Conservation (phyloP, 1,284 basidiomycete genomes). For the Ustilago xerochloae region DNA sequence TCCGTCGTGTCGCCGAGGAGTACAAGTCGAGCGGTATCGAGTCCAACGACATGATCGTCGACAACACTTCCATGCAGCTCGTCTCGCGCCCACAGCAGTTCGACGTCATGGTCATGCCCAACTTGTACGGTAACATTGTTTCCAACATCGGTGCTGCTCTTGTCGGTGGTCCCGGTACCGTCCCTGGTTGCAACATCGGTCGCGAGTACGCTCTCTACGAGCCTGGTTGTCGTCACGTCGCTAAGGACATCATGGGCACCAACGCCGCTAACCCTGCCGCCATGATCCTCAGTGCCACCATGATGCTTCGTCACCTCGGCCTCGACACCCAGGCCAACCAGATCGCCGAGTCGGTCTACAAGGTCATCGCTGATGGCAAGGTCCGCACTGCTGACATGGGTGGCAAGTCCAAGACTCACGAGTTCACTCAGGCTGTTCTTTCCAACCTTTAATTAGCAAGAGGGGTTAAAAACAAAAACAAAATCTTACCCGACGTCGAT, state of each 20-base stretch:
- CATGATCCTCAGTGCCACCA: conserved; percentile 96
- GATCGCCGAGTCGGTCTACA: conserved; percentile 92
- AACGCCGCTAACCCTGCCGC: conserved; percentile 98
- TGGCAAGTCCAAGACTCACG: conserved; percentile 71
- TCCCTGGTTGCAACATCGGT: conserved; percentile 98
- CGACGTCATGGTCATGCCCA: conserved; percentile 99
- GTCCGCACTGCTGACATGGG: conserved; percentile 95
- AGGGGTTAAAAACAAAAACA: neutral
- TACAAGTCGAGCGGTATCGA: conserved; percentile 93
- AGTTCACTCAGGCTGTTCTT: conserved; percentile 67
- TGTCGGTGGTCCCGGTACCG: conserved; percentile 96
- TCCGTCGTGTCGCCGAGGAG: conserved; percentile 90
- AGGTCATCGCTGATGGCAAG: conserved; percentile 88
- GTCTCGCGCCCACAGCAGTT: conserved; percentile 95
- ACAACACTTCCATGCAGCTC: conserved; percentile 99
- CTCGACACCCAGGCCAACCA: conserved; percentile 94
- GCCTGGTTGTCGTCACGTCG: conserved; percentile 98
- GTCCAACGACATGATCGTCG: conserved; percentile 98
- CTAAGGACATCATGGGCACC: conserved; percentile 96
- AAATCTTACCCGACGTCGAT: conserved; percentile 18
- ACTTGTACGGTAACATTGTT: conserved; percentile 93
- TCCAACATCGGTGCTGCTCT: conserved; percentile 98
- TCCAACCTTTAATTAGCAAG: conserved; percentile 48
- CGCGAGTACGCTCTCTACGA: conserved; percentile 98
- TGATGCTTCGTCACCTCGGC: conserved; percentile 99